Base-by-base conservation (phyloP, 2,329 filamentous ascomycete genomes). In the Graphilbum sp. region DNA sequence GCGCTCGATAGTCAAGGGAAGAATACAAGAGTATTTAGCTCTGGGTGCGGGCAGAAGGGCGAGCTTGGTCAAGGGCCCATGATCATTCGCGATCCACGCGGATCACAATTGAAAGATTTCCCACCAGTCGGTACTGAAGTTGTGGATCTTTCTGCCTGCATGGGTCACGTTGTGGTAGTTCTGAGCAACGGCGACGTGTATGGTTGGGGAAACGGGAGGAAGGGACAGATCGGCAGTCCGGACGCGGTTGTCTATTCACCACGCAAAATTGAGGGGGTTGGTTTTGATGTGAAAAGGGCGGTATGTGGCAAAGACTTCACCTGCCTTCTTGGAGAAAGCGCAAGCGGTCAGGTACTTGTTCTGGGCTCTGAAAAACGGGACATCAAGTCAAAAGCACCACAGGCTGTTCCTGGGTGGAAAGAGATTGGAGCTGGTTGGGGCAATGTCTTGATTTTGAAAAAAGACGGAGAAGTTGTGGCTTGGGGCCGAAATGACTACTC, bases 401-500 rank as follows among this genome's bases (percentile, higher is more conserved):
- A 49, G 3, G 51, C 58, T 2, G 53, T 75, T 34, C 59, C 58
- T 10, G 60, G 56, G 3, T 88, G 79, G 78, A 71, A 64, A 43
- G 70, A 79, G 41, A 67, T 93, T 15, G 69, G 69, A 8, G 80
- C 86, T 10, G 80, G 82, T 42, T 96, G 88, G 88, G 77, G 86
- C 38, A 77, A 75, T 38, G 63, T 94, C 16, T 86, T 81, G 56
- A 64, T 90, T 32, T 61, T 92, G 38, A 63, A 66, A 34, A 50
- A 62, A 3, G 64, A 78, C 43, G 75, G 76, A 1, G 61, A 53
- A 4, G 51, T 95, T 18, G 47, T 69, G 3, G 75, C 76, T 8
- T 95, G 85, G 82, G 90, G 90, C 0, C 72, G 85, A 43, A 69
- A 90, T 51, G 84, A 94, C 50, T 83, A 86, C 46, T 85, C 84